Evolutionary conservation across 2,329 filamentous ascomycete genomes (phyloP).

Genomic region (Bisporella sp.): DNA sequence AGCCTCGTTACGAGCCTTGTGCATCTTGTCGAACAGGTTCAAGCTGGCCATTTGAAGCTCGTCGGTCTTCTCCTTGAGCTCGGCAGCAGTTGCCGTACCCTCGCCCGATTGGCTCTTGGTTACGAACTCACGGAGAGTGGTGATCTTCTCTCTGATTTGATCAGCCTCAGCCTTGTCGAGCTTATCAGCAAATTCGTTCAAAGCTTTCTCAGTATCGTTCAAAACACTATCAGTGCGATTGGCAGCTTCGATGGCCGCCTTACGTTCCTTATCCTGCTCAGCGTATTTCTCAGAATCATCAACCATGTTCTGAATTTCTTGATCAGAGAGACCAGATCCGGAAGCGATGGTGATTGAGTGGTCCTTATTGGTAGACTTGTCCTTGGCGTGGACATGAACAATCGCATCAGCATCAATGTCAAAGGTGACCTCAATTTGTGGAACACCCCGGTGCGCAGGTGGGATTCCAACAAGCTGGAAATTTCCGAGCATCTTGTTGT

Average conservation of each 20-base stretch:
- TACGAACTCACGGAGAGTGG: constrained; percentile 77
- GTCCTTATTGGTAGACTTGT: constrained; percentile 99
- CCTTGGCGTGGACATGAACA: constrained; percentile 95
- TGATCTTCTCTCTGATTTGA: constrained; percentile 89
- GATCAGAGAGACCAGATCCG: constrained; percentile 90
- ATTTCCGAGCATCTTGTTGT: constrained; percentile 98
- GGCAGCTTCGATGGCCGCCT: constrained; percentile 88
- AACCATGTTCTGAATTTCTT: constrained; percentile 96
- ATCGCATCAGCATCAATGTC: constrained; percentile 98
- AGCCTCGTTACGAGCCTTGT: constrained; percentile 80
- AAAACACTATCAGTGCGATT: constrained; percentile 95
- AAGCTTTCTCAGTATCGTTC: constrained; percentile 96
- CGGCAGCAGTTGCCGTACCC: constrained; percentile 73
- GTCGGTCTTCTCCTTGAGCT: constrained; percentile 98
- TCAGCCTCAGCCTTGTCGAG: constrained; percentile 96
- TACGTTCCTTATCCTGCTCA: constrained; percentile 93
- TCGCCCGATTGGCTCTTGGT: constrained; percentile 93
- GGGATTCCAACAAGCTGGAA: constrained; percentile 98
- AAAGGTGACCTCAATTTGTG: constrained; percentile 96
- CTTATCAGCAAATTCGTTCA: constrained; percentile 93
- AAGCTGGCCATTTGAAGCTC: constrained; percentile 93
- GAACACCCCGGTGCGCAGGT: constrained; percentile 90
- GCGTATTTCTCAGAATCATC: constrained; percentile 96
- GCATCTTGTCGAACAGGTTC: constrained; percentile 99
- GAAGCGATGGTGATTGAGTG: constrained; percentile 99